Evolutionary conservation across 768 basidiomycete genomes (phyloP), one percentile per base, ranked within the genome.

Genomic region (Serendipita sp.): DNA sequence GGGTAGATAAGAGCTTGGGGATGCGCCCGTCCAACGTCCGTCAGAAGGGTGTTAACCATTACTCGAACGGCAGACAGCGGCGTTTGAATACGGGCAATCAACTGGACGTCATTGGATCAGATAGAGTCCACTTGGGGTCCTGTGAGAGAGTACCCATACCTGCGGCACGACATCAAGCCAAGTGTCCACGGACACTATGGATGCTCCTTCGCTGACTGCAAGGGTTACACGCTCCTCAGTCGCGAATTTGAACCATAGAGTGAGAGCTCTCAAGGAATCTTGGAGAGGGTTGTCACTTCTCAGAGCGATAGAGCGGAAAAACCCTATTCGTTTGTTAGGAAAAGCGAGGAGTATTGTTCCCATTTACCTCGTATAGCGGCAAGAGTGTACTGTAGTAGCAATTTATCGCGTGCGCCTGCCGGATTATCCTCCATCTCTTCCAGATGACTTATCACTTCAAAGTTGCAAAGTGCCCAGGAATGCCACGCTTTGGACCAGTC

Each of bases 401-500:
- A 33, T 28, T 58, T 9, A 4, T 58, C 53, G 9, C 26, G 79
- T 20, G 77, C 79, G 2, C 81, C 79, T 3, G 82, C 80, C 11
- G 86, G 70, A 61, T 88, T 85, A 9, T 75, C 72, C 22, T 76
- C 74, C 63, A 79, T 79, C 50, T 75, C 79, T 71, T 95, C 92
- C 68, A 95, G 75, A 68, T 86, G 81, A 28, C 81, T 79, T 65
- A 98, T 84, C 65, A 97, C 90, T 62, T 97, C 92, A 66, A 96
- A 94, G 72, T 98, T 97, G 2, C 93, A 87, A 61, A 98, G 76
- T 1, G 96, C 95, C 92, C 93, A 99, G 0, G 91, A 92, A 69
- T 99, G 96, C 94, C 94, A 98, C 17, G 95, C 96, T 71, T 99
- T 97, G 74, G 97, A 97, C 96, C 96, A 99, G n/a, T 80, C 78